Base-by-base conservation (phyloP, 2,329 filamentous ascomycete species). In the Aspergillus sp. region DNA sequence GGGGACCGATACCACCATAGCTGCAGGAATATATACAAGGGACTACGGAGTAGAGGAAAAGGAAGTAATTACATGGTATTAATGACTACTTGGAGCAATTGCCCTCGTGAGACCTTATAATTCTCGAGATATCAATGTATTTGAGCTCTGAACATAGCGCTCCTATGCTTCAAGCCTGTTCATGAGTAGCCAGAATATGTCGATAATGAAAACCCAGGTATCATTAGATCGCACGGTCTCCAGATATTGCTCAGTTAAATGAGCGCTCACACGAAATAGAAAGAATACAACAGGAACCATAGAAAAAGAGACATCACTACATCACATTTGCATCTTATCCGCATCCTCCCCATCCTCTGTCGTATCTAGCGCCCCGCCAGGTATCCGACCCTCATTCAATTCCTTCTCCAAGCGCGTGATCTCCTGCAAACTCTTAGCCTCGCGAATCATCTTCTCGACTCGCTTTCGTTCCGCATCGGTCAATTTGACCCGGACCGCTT, bases 391-490 rank as follows among this genome's bases (percentile, higher is more conserved):
- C 67, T 97, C 91, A 52, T 87, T 86, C 55, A 97, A 71, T 68
- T 93, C 88, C 73, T 91, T 94, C 74, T 98, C 93, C 63, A 98
- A 67, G 56, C 81, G 78, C 48, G 88, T 84, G 63, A 98, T 94
- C 72, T 97, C 93, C 57, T 89, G 85, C 61, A 98, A 67, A 61
- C 85, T 94, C 66, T 85, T 89, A 4, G 93, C 91, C 61, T 87
- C 88, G 68, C 82, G 82, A 67, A 98, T 94, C 71, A 91, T 77
- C 61, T 88, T 84, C 70, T 94, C 83, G 51, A 97, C 80, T 53
- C 81, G 80, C 75, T 85, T 85, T 74, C 85, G 86, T 77, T 98
- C 93, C 62, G 83, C 83, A 34, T 91, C 88, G 3, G 90, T 96
- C 56, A 95, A 74, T 70, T 90, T 87, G 58, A 91, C 85, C 44